Percentiles rank a stretch among this genome's conserved stretches.
Conservation (phyloP, 2,329 filamentous ascomycete genomes). For the Aaosphaeria arxii region DNA sequence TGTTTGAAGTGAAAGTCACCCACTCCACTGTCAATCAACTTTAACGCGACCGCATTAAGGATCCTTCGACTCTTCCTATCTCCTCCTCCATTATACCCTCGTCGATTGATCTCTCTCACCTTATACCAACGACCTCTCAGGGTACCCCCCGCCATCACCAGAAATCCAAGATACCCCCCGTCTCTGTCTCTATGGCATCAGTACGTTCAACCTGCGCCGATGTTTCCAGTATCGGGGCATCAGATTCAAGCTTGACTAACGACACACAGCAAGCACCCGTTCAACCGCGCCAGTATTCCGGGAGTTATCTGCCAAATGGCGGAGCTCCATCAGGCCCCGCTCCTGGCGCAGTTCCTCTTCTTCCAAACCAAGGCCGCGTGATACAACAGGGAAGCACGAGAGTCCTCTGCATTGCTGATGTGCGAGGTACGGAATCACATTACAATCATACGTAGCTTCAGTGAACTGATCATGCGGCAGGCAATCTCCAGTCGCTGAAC, state of each 20-base stretch:
- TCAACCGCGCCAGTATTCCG: constrained; percentile 50
- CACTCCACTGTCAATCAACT: too few species aligned
- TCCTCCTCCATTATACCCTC: too few species aligned
- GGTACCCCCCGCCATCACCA: constrained; percentile 12
- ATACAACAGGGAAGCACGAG: constrained; percentile 48
- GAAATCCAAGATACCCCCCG: background rate
- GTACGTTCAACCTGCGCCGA: constrained; percentile 17
- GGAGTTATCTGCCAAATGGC: constrained; percentile 48
- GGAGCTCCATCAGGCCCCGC: constrained; percentile 42
- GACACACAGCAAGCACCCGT: constrained; percentile 46
- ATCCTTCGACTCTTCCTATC: too few species aligned
- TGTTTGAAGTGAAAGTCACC: too few species aligned
- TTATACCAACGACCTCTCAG: too few species aligned
- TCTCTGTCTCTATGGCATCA: constrained; percentile 32
- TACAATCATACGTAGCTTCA: background rate
- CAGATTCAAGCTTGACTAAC: constrained; percentile 16
- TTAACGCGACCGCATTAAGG: too few species aligned
- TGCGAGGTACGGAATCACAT: constrained; percentile 42
- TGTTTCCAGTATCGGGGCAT: background rate
- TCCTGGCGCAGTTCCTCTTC: constrained; percentile 46
- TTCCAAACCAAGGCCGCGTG: constrained; percentile 53
- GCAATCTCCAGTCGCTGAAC: constrained; percentile 92
- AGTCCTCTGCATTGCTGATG: constrained; percentile 52
- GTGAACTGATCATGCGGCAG: constrained; percentile 49
- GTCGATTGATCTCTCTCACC: too few species aligned